Base-by-base conservation (phyloP, 139 green algal species). In the Microglena sp. region DNA sequence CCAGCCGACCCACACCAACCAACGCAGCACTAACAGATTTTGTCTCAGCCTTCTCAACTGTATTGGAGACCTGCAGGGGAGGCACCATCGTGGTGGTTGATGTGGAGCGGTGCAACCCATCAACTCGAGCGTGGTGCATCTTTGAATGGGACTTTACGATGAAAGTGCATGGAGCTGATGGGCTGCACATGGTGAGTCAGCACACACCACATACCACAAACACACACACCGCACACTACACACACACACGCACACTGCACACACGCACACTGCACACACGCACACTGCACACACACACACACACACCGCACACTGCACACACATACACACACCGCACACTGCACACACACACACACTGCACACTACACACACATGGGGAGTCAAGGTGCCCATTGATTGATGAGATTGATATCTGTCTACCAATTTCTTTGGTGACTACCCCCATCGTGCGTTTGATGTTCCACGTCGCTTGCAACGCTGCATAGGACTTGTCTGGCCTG, bases 151-250 rank as follows among this genome's bases (percentile, higher is more conserved):
- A 58, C 44, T 4, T 33, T 30, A 63, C 58, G 1, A 18, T 73
- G 5, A 32, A 24, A 2, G 5, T 31, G 11, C 67, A 67, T 26
- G 67, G 67, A 4, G 33, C 57, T 21, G 67, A 73, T 24, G 67
- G 56, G 26, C 57, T 73, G 57, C 67, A 67, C 59, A 45, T 63
- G 58, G n/a, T n/a, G n/a, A n/a, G n/a, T n/a, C n/a, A n/a, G n/a
- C n/a, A n/a, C n/a, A n/a, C n/a, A n/a, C n/a, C n/a, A n/a, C n/a
- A n/a, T n/a, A n/a, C n/a, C n/a, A n/a, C n/a, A n/a, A n/a, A n/a
- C n/a, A n/a, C n/a, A n/a, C n/a, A n/a, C n/a, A n/a, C n/a, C n/a
- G n/a, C n/a, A n/a, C n/a, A n/a, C n/a, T n/a, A n/a, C n/a, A n/a
- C n/a, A n/a, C n/a, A n/a, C n/a, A n/a, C n/a, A n/a, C n/a, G n/a